Base-by-base conservation (phyloP, 1,284 basidiomycete genomes). In the Golubevia pallescens region DNA sequence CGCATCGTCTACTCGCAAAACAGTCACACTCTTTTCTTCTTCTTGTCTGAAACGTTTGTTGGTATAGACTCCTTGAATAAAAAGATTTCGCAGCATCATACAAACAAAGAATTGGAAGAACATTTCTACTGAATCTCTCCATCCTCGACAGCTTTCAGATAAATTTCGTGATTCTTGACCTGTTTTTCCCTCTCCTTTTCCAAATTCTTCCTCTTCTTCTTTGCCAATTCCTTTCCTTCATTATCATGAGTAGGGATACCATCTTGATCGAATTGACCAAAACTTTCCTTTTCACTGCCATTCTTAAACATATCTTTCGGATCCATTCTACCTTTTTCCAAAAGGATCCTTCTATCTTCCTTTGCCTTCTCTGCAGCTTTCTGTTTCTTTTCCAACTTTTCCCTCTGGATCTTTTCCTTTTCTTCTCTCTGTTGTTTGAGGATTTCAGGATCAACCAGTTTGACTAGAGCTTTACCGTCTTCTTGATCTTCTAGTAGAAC, bases 401-500 rank as follows among this genome's bases (percentile, higher is more conserved):
- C 93, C 63, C 92, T 91, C 0, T 88, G 88, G 55, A 89, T 88
- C 1, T 90, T 90, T n/a, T 91, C 90, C 87, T 97, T 98, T 81
- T 95, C 95, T 67, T 97, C 94, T 58, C 94, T 90, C 0, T 91
- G 92, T 74, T 89, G 92, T 70, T 93, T 90, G 42, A 99, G 88
- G 68, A 94, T 90, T 4, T 90, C 90, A 0, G 95, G 91, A 62
- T 93, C 88, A 16, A 97, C 93, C 56, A 99, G 88, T 87, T 99
- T 99, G 74, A 98, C 93, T 55, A 99, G 90, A 2, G 95, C 95
- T 75, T 91, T 91, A n/a, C 95, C 95, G 87, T 95, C 94, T 93
- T 95, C 94, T 87, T 95, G 93, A 86, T 99, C 97, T 81, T 99
- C 97, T 54, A 99, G 88, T 8, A 95, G 94, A 3, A 99, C 93